Base-by-base conservation (phyloP, 305 asterid genomes). In the Withania somnifera region DNA sequence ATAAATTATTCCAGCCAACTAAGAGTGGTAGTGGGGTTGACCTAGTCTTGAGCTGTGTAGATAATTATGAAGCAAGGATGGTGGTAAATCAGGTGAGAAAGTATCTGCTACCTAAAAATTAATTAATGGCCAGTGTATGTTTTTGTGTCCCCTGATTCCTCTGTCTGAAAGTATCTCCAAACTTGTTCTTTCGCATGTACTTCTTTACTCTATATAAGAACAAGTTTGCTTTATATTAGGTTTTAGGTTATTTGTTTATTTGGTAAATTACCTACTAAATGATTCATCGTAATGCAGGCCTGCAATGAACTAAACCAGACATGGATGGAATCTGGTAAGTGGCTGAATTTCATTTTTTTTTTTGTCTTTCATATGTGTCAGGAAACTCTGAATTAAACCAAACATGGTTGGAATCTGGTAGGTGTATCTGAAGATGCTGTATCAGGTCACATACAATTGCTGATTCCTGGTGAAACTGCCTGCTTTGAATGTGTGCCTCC, bases 401-500 rank as follows among this genome's bases (percentile, higher is more conserved):
- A 84, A 92, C 95, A 38, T 94, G 96, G 97, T 91, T 94, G 97
- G 99, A 95, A 85, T 95, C 96, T 82, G 99, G 95, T 95, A 86
- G 99, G 98, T 87, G 99, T 95, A 79, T 95, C 98, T 17, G 98
- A 95, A 89, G 90, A 95, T 90, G 99, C 98, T 83, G 98, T 95
- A 85, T 95, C 99, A 56, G 99, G 99, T 80, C 99, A 95, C 87
- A 91, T 95, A 83, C 99, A 95, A 87, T 88, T 95, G 84, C 87
- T 95, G 87, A 88, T 94, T 87, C 99, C 99, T 71, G 97, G 99
- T 77, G 98, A 95, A 90, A 92, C 96, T 69, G 98, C 99, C 11
- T 95, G 99, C 89, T 95, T 95, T 90, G 99, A 98, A 50, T 95
- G 99, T 89, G 99, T 97, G 26, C 99, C 99, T 64, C 99, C 99